A percentile compares a stretch with the other conserved stretches of the same genome.
These are phyloP conservation scores for Bathelium albidoporum DNA, from an alignment of 495 filamentous ascomycete genomes.

Conservation along the genomic window DNA sequence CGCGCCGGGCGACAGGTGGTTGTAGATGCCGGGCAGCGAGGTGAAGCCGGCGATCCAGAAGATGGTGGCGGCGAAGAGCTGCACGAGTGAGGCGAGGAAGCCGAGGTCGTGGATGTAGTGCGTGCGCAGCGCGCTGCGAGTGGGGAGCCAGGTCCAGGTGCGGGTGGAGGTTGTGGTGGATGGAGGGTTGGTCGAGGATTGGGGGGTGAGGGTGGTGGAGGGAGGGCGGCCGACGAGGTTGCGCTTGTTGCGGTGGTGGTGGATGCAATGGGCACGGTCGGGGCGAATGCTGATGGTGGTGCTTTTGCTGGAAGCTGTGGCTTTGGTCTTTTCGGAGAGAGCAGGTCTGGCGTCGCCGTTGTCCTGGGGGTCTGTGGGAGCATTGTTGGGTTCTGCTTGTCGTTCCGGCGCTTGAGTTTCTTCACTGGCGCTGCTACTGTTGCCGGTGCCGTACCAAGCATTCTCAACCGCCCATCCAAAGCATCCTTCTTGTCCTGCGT, in stretches of 20 bases:
- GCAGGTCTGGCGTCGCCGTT: not conserved
- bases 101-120: slow-evolving; percentile 61
- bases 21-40: slow-evolving; percentile 48
- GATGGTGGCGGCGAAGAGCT: slow-evolving; percentile 54
- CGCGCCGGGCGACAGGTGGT: slow-evolving; percentile 35
- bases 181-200: slow-evolving; percentile 8
- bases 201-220: not conserved
- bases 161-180: slow-evolving; percentile 4
- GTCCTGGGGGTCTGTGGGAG: not conserved
- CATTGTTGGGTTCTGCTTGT: not conserved
- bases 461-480: slow-evolving; percentile 61
- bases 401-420: not conserved
- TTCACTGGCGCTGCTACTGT: not conserved
- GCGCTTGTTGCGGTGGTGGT: slow-evolving; percentile 46
- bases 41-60: slow-evolving; percentile 63
- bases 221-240: slow-evolving; percentile 35
- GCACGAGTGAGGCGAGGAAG: slow-evolving; percentile 52
- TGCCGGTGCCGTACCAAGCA: not conserved
- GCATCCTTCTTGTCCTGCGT: slow-evolving; percentile 54
- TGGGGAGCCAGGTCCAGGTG: slow-evolving; percentile 53
- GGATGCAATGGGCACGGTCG: slow-evolving; percentile 23
- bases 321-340: not conserved
- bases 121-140: slow-evolving; percentile 42
- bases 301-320: not conserved
- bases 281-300: slow-evolving; percentile 5